Base-by-base conservation (phyloP, 805 yeast species). In the Wickerhamiella lipophila region DNA sequence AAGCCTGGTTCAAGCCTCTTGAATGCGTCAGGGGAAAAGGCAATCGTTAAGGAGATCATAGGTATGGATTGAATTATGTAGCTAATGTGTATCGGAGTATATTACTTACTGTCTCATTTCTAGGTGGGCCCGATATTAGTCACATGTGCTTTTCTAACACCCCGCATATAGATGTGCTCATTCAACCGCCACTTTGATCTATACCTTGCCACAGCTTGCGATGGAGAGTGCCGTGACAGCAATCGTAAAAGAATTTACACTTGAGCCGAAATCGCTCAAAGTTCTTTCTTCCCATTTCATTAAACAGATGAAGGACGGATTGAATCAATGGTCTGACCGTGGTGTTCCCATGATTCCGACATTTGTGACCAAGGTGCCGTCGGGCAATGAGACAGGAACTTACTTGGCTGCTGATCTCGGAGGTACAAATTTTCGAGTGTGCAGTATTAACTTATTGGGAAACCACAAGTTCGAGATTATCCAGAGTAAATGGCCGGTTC, bases 391-490 rank as follows among this genome's bases (percentile, higher is more conserved):
- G 63, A 71, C 70, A 49, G 97, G 97, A 41, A 70, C 83, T 35
- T 77, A 74, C 53, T 68, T 89, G 52, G 97, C 97, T 49, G 95
- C 92, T 3, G 97, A 89, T 62, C 72, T 89, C 47, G 98, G 98
- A 53, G 97, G 97, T 46, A 88, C 97, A 50, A 88, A 92, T 64
- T 86, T 89, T 68, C 74, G 98, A 59, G 95, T 92, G 22, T 87
- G 96, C 62, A 86, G 96, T 1, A 88, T 89, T 26, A 64, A 72
- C 32, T 72, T 89, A 57, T 53, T 64, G 30, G 73, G 73, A 25
- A 66, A 69, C 57, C 85, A 83, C 56, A 79, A 89, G n/a, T 87
- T 81, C 64, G 70, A 74, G 21, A 67, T 88, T 52, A 76, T 77
- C 55, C 96, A 89, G 63, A 68, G 78, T 46, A 88, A 89, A 65